Conservation (phyloP, 805 yeast species). For the Saturnispora mendoncae region DNA sequence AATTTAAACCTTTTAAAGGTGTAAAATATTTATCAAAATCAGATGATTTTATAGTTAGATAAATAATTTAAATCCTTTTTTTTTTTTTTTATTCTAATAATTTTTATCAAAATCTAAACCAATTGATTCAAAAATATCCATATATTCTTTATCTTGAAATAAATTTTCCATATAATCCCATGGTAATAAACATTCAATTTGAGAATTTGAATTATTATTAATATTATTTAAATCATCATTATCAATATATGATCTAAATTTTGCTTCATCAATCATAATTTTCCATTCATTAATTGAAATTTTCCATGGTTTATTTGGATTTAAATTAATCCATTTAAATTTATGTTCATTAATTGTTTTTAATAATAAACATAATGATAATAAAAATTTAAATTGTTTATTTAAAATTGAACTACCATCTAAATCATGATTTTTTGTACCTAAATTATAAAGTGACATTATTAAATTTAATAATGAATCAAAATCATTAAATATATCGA, state of each 20-base stretch:
- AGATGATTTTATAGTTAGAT: conserved; percentile 45
- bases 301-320: conserved; percentile 4
- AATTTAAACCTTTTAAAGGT: conserved; percentile 79
- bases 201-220: neutral
- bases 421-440: conserved; percentile 7
- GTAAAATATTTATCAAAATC: conserved; percentile 70
- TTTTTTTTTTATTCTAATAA: no score
- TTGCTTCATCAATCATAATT: conserved; percentile 4
- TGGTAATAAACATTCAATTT: neutral
- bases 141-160: neutral
- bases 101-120: neutral
- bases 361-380: conserved; percentile 16
- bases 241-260: neutral
- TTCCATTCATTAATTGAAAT: conserved; percentile 1
- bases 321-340: neutral
- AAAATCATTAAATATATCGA: neutral
- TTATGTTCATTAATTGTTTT: conserved; percentile 12
- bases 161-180: conserved; percentile 1
- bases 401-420: conserved; percentile 16
- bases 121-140: conserved; percentile 2
- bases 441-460: conserved; percentile 11
- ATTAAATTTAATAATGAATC: conserved; percentile 2
- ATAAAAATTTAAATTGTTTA: conserved; percentile 13
- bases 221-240: neutral
- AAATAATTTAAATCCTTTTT: no score